Evolutionary conservation across 2,329 filamentous ascomycete species (phyloP).

Genomic region (Alternaria consortialis): DNA sequence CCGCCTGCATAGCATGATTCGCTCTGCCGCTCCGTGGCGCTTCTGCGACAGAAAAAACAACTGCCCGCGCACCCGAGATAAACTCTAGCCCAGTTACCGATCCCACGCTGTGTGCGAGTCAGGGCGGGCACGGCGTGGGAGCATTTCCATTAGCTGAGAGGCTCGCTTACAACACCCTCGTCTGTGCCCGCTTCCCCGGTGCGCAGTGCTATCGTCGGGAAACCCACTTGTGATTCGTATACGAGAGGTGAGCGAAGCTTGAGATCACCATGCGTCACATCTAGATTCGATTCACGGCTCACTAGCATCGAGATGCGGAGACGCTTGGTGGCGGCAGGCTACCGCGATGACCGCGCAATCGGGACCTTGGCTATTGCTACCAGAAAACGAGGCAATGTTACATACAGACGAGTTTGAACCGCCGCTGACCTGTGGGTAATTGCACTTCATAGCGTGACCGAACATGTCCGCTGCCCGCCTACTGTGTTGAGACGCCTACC

Average conservation of each 20-base stretch:
- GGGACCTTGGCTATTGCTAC: constrained; percentile 42
- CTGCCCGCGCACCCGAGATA: constrained; percentile 34
- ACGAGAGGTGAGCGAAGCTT: constrained; percentile 15
- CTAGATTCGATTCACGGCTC: constrained; percentile 25
- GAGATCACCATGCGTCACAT: constrained; percentile 32
- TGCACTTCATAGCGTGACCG: constrained; percentile 39
- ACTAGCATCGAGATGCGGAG: constrained; percentile 25
- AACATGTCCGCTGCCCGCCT: constrained; percentile 45
- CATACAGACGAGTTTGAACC: constrained; percentile 34
- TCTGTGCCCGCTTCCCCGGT: constrained; percentile 45
- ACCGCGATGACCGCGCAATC: constrained; percentile 39
- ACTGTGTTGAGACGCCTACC: constrained; percentile 39
- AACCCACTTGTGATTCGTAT: constrained; percentile 16
- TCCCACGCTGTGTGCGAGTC: constrained; percentile 39
- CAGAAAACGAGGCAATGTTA: constrained; percentile 50
- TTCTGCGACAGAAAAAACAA: constrained; percentile 43
- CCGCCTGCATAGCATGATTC: constrained; percentile 44
- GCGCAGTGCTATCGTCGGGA: constrained; percentile 14
- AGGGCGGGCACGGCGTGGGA: constrained; percentile 23
- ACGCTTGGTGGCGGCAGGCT: constrained; percentile 34
- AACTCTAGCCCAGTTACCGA: constrained; percentile 21
- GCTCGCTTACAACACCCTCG: constrained; percentile 35
- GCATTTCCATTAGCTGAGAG: constrained; percentile 25
- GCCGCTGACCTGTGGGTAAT: constrained; percentile 32
- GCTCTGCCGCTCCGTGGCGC: constrained; percentile 34